Percentiles rank a stretch among this genome's conserved stretches.
These are phyloP conservation scores for Albifimbria verrucaria DNA, from an alignment of 2,329 filamentous ascomycete species.

Conservation along the genomic window DNA sequence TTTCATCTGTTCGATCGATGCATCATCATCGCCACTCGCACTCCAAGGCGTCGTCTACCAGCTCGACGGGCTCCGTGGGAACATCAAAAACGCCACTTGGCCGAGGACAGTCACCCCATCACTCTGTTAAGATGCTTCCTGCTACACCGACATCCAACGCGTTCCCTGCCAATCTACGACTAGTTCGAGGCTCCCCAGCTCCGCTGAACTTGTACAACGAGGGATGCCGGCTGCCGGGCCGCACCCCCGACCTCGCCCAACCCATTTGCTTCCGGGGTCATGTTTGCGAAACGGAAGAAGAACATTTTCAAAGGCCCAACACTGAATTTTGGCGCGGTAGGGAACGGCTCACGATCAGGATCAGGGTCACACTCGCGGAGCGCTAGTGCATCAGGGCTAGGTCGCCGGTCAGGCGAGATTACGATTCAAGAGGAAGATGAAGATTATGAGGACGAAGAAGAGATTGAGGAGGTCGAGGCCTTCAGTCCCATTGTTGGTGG, in stretches of 20 bases:
- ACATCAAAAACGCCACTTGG: conserved; percentile 65
- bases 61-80: conserved; percentile 72
- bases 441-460: conserved; percentile 40
- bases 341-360: conserved; percentile 25
- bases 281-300: conserved; percentile 79
- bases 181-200: conserved; percentile 63
- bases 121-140: conserved; percentile 92
- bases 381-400: conserved; percentile 61
- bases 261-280: conserved; percentile 59
- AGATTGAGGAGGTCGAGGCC: conserved; percentile 56
- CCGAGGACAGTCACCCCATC: conserved; percentile 72
- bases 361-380: conserved; percentile 48
- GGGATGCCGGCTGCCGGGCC: conserved; percentile 44
- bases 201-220: conserved; percentile 56
- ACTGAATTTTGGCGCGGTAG: conserved; percentile 49
- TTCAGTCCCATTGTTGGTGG: conserved; percentile 50
- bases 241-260: conserved; percentile 52
- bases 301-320: conserved; percentile 80
- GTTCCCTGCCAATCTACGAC: conserved; percentile 82
- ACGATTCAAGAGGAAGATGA: conserved; percentile 68
- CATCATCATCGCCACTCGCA: conserved; percentile 84
- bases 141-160: conserved; percentile 72
- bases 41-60: conserved; percentile 92
- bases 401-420: conserved; percentile 69
- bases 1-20: conserved; percentile 89